These are phyloP conservation scores for Arthonia radiata DNA, from an alignment of 495 filamentous ascomycete genomes.

Conservation along the genomic window DNA sequence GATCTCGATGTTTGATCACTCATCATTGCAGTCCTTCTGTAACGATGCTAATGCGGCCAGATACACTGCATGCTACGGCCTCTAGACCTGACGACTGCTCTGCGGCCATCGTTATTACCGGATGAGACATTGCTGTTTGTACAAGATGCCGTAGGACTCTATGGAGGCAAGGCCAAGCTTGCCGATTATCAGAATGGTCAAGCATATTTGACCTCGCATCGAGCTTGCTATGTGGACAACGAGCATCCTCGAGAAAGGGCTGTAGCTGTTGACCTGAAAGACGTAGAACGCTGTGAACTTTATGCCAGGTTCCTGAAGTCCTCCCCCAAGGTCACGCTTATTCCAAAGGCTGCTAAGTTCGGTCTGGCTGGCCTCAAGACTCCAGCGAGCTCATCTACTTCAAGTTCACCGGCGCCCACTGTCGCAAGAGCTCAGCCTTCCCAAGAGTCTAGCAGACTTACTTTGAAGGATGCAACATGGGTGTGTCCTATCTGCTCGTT, in stretches of 20 bases:
- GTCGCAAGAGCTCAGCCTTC: conserved; percentile 21
- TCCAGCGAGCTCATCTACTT: conserved; percentile 23
- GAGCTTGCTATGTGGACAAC: conserved; percentile 84
- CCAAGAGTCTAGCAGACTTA: no score
- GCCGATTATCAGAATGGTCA: conserved; percentile 88
- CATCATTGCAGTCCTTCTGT: no score
- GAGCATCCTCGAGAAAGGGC: conserved; percentile 67
- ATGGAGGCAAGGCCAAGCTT: conserved; percentile 93
- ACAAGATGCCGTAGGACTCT: conserved; percentile 87
- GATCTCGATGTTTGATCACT: no score
- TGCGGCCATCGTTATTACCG: conserved; percentile 69
- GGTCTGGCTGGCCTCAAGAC: no score
- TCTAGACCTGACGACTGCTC: conserved; percentile 81
- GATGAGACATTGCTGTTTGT: conserved; percentile 87
- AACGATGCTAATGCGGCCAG: no score
- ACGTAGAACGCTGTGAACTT: conserved; percentile 74
- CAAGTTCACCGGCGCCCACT: conserved; percentile 13
- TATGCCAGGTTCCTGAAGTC: conserved; percentile 91
- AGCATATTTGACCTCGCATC: conserved; percentile 84
- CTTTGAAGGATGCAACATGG: conserved; percentile 81
- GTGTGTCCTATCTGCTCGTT: conserved; percentile 93
- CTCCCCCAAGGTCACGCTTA: conserved; percentile 73
- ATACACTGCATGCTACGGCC: conserved; percentile 79
- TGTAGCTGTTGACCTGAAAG: conserved; percentile 65
- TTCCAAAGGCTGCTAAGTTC: conserved; percentile 49